Evolutionary conservation across 2,329 filamentous ascomycete genomes (phyloP).

Genomic region (Hymenoscyphus albidus): DNA sequence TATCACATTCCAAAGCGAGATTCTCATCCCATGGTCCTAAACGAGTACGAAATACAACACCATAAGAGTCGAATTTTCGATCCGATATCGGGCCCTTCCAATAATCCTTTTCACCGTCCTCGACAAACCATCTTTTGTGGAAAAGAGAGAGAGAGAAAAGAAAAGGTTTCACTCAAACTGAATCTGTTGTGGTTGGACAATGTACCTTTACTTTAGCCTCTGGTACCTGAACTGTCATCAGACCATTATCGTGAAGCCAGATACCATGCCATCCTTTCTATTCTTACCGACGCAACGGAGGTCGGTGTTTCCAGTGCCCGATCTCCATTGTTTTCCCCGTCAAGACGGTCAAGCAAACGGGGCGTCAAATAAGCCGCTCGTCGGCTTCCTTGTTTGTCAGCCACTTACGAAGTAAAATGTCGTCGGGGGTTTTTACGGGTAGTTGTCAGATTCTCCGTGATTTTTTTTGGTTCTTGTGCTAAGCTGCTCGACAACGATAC

Average conservation of each 20-base stretch:
- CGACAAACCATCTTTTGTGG: neutral
- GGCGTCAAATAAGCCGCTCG: neutral
- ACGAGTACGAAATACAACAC: neutral
- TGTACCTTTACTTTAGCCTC: neutral
- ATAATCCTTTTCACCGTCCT: neutral
- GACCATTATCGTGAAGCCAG: neutral
- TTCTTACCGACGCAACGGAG: neutral
- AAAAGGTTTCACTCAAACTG: no score
- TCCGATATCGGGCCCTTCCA: neutral
- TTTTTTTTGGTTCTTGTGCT: no score
- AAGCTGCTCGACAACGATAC: no score
- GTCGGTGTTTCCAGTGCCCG: neutral
- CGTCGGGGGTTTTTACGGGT: neutral
- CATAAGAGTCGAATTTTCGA: neutral
- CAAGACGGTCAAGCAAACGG: neutral
- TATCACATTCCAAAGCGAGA: no score
- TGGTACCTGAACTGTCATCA: neutral
- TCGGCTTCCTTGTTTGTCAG: neutral
- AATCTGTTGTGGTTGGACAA: no score
- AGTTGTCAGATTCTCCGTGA: neutral
- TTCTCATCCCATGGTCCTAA: neutral
- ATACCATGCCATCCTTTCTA: neutral
- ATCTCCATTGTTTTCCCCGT: neutral
- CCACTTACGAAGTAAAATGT: neutral
- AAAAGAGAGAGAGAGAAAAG: no score